These are phyloP conservation scores for Allium cepa DNA, from an alignment of 106 monocot species.

Conservation along the genomic window DNA sequence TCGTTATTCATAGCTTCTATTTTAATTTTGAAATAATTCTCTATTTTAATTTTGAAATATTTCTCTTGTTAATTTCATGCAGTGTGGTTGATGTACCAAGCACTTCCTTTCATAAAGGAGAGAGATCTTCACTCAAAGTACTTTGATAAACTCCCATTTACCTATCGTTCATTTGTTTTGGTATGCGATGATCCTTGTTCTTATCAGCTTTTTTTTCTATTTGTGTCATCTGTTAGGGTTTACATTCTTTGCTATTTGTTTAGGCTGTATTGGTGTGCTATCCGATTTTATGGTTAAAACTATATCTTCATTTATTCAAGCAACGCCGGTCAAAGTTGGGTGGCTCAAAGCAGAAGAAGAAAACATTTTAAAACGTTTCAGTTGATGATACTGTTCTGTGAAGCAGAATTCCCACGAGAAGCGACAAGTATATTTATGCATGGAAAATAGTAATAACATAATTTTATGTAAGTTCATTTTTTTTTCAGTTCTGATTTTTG, in stretches of 20 bases:
- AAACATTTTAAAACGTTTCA: background rate
- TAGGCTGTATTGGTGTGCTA: conserved; percentile 55
- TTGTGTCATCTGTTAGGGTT: no score
- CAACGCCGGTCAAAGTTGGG: conserved; percentile 60
- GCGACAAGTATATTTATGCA: no score
- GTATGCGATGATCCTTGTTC: conserved; percentile 15
- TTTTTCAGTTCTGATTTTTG: no score
- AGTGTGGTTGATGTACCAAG: conserved; percentile 79
- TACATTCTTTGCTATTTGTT: background rate
- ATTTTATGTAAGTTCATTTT: no score
- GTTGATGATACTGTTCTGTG: no score
- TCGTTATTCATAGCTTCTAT: background rate
- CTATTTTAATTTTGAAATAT: background rate
- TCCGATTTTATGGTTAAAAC: conserved; percentile 74
- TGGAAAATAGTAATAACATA: no score
- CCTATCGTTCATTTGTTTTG: conserved; percentile 58
- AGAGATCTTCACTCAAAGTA: conserved; percentile 53
- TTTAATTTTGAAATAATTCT: background rate
- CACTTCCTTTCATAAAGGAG: conserved; percentile 78
- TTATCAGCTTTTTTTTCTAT: no score
- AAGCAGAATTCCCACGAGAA: no score
- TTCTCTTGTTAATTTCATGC: conserved; percentile 8
- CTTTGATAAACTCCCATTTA: conserved; percentile 42
- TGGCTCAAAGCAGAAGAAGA: conserved; percentile 31
- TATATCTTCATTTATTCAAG: conserved; percentile 82